phyloP scores from a whole-genome alignment of 2,329 filamentous ascomycete species.

The Furcasterigmium sp. region DNA sequence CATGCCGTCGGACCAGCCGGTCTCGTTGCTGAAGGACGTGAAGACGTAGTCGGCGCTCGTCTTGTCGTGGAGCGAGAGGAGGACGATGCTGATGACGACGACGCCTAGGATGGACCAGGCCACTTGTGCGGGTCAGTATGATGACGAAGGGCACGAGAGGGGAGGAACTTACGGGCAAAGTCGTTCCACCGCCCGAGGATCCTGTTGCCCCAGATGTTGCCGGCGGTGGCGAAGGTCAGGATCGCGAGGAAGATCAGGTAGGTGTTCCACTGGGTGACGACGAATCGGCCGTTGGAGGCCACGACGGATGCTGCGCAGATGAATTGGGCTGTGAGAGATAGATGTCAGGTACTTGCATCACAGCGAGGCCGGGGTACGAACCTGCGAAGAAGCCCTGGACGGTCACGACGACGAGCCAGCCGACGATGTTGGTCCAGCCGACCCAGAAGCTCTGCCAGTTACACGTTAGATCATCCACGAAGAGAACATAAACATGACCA shows the following conservation, averaged over 20 bases:
- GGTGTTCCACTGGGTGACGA: conserved; percentile 30
- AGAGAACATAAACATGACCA: background rate
- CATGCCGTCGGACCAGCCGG: conserved; percentile 39
- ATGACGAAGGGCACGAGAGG: no score
- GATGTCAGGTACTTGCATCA: no score
- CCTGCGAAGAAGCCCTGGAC: conserved; percentile 36
- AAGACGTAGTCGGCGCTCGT: conserved; percentile 37
- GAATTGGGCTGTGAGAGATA: conserved; percentile 30
- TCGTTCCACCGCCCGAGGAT: conserved; percentile 37
- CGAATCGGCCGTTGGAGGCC: conserved; percentile 29
- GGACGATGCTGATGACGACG: conserved; percentile 35
- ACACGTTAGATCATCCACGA: background rate
- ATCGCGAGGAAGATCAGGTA: conserved; percentile 37
- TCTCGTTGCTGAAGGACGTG: conserved; percentile 36
- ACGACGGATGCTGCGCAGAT: conserved; percentile 34
- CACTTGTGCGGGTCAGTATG: conserved; percentile 15
- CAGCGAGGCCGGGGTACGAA: no score
- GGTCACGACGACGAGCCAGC: conserved; percentile 39
- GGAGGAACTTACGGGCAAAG: conserved; percentile 23
- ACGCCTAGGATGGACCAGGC: conserved; percentile 37
- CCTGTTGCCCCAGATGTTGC: conserved; percentile 35
- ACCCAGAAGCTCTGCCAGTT: conserved; percentile 32
- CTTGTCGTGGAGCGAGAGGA: conserved; percentile 37
- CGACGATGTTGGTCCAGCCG: conserved; percentile 39
- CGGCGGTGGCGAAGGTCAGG: conserved; percentile 26